These are phyloP conservation scores for Aspergillus homomorphus DNA, from an alignment of 495 filamentous ascomycete genomes.

Conservation along the genomic window DNA sequence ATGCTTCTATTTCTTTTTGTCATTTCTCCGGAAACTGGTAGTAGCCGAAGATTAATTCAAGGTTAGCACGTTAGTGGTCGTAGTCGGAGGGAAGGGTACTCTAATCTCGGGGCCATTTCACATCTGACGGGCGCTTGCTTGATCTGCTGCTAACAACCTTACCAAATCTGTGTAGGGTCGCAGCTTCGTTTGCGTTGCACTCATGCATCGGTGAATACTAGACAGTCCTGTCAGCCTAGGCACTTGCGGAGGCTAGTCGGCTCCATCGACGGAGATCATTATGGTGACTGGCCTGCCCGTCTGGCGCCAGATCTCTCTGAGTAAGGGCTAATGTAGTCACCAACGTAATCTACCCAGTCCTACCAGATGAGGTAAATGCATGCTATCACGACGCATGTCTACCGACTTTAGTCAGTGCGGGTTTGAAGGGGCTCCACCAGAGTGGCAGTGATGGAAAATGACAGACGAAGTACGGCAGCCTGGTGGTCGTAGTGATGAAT, in stretches of 20 bases:
- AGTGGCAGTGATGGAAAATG: background rate
- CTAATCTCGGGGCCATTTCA: background rate
- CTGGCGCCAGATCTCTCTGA: background rate
- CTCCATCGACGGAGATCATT: background rate
- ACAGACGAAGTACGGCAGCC: background rate
- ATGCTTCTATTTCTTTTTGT: background rate
- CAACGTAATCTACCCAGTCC: background rate
- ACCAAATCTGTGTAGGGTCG: background rate
- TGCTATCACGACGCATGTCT: background rate
- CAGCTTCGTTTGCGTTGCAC: background rate
- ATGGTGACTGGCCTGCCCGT: background rate
- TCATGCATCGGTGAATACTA: background rate
- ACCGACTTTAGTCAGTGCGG: background rate
- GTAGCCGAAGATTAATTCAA: background rate
- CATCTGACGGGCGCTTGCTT: background rate
- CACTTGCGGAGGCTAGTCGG: background rate
- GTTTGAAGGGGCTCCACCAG: background rate
- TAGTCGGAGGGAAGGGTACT: background rate
- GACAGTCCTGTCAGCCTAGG: background rate
- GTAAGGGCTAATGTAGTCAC: background rate
- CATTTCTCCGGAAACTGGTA: background rate
- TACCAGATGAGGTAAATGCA: background rate
- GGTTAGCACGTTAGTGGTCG: background rate
- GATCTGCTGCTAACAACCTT: background rate
- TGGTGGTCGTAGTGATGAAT: background rate